Conservation (phyloP, 2,329 filamentous ascomycete species). For the Ramularia collo-cygni region DNA sequence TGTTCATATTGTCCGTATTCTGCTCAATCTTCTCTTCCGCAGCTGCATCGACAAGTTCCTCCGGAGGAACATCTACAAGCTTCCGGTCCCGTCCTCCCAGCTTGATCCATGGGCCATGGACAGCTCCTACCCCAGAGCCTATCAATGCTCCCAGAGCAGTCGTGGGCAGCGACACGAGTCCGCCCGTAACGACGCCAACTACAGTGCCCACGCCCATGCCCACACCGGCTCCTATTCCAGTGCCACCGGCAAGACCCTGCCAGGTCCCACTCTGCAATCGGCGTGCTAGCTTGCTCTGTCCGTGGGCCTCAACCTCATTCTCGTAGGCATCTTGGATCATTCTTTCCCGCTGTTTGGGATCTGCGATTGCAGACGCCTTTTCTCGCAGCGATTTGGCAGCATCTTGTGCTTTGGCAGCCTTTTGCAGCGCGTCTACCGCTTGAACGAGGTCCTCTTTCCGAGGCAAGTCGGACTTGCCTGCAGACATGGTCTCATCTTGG, state of each 20-base stretch:
- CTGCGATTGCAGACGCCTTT: slow-evolving; percentile 15
- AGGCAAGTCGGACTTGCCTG: too few relatives aligned
- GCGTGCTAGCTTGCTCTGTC: slow-evolving; percentile 22
- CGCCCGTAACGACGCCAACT: slow-evolving; percentile 36
- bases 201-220: slow-evolving; percentile 37
- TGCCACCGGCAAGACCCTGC: slow-evolving; percentile 36
- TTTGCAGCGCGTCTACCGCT: slow-evolving; percentile 19
- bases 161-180: slow-evolving; percentile 34
- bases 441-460: slow-evolving; percentile 17
- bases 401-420: slow-evolving; percentile 17
- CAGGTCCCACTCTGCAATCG: slow-evolving; percentile 31
- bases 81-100: slow-evolving; percentile 18
- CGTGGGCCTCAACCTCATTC: slow-evolving; percentile 28
- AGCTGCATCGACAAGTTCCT: slow-evolving; percentile 13
- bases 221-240: slow-evolving; percentile 37
- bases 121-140: slow-evolving; percentile 35
- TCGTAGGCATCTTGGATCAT: slow-evolving; percentile 27
- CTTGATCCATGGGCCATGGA: slow-evolving; percentile 40
- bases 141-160: slow-evolving; percentile 36
- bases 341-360: slow-evolving; percentile 23
- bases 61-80: slow-evolving; percentile 14
- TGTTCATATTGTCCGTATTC: not conserved
- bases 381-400: slow-evolving; percentile 17
- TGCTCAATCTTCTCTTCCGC: slow-evolving; percentile 1
- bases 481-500: too few relatives aligned